A percentile compares a stretch with the other conserved stretches of the same genome.
Evolutionary conservation across 2,329 filamentous ascomycete species (phyloP).

Genomic region (Anisogramma anomala): DNA sequence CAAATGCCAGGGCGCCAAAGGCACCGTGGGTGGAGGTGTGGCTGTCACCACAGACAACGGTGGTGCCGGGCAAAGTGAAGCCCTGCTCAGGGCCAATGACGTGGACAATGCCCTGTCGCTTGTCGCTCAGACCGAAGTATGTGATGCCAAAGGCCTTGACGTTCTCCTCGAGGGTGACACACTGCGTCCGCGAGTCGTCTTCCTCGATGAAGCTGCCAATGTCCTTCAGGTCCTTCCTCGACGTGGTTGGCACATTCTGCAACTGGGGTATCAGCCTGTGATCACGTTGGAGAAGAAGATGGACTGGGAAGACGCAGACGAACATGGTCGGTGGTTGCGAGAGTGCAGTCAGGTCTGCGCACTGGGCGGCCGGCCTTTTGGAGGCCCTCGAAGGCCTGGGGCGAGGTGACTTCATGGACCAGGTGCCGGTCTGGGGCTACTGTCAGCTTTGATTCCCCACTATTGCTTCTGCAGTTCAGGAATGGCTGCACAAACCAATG

Average conservation of each 20-base stretch:
- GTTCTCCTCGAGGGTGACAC: slow-evolving; percentile 91
- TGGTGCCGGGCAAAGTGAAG: slow-evolving; percentile 94
- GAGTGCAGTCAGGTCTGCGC: slow-evolving; percentile 87
- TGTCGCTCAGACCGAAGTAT: slow-evolving; percentile 93
- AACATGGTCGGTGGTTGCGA: slow-evolving; percentile 95
- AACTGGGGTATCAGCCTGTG: slow-evolving; percentile 13
- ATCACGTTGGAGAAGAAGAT: background rate
- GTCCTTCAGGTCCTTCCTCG: slow-evolving; percentile 86
- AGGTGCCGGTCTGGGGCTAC: slow-evolving; percentile 66
- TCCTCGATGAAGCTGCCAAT: slow-evolving; percentile 91
- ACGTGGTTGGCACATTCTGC: slow-evolving; percentile 85
- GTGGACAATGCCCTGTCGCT: slow-evolving; percentile 95
- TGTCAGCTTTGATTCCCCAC: slow-evolving; percentile 1
- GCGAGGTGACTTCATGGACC: slow-evolving; percentile 96
- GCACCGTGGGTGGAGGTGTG: slow-evolving; percentile 97
- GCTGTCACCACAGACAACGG: slow-evolving; percentile 93
- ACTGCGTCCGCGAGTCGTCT: slow-evolving; percentile 86
- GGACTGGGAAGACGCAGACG: slow-evolving; percentile 24
- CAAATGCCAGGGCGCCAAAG: slow-evolving; percentile 87
- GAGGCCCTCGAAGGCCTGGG: slow-evolving; percentile 95
- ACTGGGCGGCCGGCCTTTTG: slow-evolving; percentile 81
- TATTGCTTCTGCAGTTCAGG: too few relatives aligned
- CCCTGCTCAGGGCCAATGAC: slow-evolving; percentile 98
- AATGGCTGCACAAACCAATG: slow-evolving; percentile 53
- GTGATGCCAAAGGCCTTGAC: slow-evolving; percentile 93